Evolutionary conservation across 371 early-diverging fungal species (phyloP).

Genomic region (Mortierella sp.): DNA sequence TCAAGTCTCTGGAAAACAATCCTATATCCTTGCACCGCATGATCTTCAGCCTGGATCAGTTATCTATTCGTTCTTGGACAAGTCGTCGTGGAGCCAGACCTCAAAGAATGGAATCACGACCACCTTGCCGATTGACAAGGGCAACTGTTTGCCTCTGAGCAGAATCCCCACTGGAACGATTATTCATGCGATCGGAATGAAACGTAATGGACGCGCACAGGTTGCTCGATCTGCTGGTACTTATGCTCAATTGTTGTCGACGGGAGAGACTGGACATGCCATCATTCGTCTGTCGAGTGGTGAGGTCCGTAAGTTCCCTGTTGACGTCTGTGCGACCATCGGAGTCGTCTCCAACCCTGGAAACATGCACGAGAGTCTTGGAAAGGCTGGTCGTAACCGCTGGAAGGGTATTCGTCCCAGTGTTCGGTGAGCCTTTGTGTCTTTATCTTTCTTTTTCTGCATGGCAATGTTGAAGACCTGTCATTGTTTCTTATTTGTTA

Average conservation of each 20-base stretch:
- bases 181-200: constrained; percentile 90
- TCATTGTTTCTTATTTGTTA: background rate
- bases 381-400: constrained; percentile 93
- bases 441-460: no score
- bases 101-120: constrained; percentile 67
- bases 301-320: constrained; percentile 91
- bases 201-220: constrained; percentile 83
- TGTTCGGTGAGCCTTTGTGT: constrained; percentile 89
- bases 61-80: constrained; percentile 76
- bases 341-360: constrained; percentile 94
- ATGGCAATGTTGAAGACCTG: no score
- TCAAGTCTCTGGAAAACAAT: constrained; percentile 77
- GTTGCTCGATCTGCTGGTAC: constrained; percentile 93
- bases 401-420: constrained; percentile 92
- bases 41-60: constrained; percentile 80
- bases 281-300: constrained; percentile 90
- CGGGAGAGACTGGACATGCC: constrained; percentile 83
- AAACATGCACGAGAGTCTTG: constrained; percentile 90
- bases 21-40: constrained; percentile 89
- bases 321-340: constrained; percentile 91
- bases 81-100: constrained; percentile 66
- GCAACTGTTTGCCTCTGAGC: constrained; percentile 92
- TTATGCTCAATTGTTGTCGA: constrained; percentile 88
- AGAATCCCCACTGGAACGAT: constrained; percentile 95
- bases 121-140: constrained; percentile 79